Evolutionary conservation across 495 filamentous ascomycete species (phyloP).

Genomic region (Xylaria grammica): DNA sequence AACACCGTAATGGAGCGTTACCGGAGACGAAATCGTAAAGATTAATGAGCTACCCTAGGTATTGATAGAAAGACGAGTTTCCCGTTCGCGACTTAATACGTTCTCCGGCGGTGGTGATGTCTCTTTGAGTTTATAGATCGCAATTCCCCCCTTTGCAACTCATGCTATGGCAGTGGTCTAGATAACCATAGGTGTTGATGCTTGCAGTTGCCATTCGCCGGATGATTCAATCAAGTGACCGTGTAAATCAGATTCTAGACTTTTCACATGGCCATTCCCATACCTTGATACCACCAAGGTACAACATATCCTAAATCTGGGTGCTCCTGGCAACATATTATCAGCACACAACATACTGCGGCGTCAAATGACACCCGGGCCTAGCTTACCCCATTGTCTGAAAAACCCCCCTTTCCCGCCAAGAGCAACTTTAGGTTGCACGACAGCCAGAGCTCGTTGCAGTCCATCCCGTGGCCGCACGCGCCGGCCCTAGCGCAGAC

Average conservation of each 20-base stretch:
- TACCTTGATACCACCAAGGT: slow-evolving; percentile 22
- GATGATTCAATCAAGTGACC: neutral
- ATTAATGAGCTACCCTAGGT: neutral
- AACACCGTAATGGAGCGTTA: neutral
- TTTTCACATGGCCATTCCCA: slow-evolving; percentile 5
- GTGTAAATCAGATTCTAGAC: neutral
- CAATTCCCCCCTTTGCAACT: too few species aligned
- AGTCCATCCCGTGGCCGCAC: slow-evolving; percentile 17
- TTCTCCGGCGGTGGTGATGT: too few species aligned
- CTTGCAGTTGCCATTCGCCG: neutral
- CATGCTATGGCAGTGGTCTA: too few species aligned
- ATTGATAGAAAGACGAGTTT: neutral
- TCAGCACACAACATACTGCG: neutral
- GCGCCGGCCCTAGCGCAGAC: slow-evolving; percentile 6
- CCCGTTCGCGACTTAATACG: neutral
- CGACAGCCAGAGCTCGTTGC: slow-evolving; percentile 12
- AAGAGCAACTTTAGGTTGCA: slow-evolving; percentile 19
- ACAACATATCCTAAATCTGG: slow-evolving; percentile 16
- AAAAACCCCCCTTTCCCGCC: slow-evolving; percentile 1
- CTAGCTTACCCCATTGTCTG: slow-evolving; percentile 16
- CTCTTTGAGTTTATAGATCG: too few species aligned
- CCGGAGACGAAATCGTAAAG: neutral
- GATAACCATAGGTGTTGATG: too few species aligned
- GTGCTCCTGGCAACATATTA: slow-evolving; percentile 1
- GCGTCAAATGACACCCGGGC: neutral